Evolutionary conservation across 192 early-diverging fungal genomes (phyloP).

Genomic region (Irineochytrium annulatum): DNA sequence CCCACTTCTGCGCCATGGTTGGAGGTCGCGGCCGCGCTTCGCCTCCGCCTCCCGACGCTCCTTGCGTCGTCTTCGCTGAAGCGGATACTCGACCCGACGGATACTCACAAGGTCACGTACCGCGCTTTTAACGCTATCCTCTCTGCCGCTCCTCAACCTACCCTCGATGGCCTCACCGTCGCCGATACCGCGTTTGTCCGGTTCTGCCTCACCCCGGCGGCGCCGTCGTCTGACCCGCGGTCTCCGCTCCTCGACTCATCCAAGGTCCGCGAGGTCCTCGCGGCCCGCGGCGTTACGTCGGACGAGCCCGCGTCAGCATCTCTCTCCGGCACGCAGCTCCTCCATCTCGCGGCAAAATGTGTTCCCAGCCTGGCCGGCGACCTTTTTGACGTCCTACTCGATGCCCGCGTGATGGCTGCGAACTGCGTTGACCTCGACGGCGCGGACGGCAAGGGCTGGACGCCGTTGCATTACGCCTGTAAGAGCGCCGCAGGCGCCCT

Average conservation of each 20-base stretch:
- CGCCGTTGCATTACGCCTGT: conserved; percentile 9
- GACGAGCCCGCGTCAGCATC: neutral
- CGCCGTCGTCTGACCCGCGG: neutral
- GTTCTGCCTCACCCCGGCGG: neutral
- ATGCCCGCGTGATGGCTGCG: conserved; percentile 6
- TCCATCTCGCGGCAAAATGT: neutral
- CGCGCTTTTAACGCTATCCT: neutral
- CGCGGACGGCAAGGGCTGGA: conserved; percentile 12
- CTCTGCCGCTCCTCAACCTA: neutral
- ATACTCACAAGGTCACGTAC: neutral
- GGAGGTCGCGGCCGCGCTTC: conserved; percentile 4
- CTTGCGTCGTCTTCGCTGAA: neutral
- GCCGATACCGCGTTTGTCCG: neutral
- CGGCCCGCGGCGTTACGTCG: neutral
- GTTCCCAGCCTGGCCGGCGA: conserved; percentile 9
- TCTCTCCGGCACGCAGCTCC: too few species aligned
- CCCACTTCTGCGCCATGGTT: conserved; percentile 4
- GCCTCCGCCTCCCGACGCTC: neutral
- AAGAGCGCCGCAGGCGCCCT: neutral
- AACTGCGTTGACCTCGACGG: neutral
- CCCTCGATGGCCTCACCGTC: neutral
- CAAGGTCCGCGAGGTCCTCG: conserved; percentile 8
- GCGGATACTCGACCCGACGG: neutral
- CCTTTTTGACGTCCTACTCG: conserved; percentile 12
- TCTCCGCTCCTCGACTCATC: neutral